These are phyloP conservation scores for Aspergillus biplanus DNA, from an alignment of 495 filamentous ascomycete genomes.

Conservation along the genomic window DNA sequence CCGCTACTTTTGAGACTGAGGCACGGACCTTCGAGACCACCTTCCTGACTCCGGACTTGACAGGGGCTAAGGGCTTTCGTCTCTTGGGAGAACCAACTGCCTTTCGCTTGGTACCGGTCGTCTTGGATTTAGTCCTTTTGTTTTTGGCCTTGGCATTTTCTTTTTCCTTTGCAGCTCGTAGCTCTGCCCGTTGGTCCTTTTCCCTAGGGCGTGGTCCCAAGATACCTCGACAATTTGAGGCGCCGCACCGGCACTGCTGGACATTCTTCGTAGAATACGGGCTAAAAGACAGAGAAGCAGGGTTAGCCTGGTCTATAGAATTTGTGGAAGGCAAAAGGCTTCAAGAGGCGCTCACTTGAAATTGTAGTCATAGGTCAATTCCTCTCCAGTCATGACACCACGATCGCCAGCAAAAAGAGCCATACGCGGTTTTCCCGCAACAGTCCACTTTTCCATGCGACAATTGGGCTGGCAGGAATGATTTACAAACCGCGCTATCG, in stretches of 20 bases:
- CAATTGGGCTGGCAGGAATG: constrained; percentile 98
- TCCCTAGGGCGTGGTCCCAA: constrained; percentile 73
- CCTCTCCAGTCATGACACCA: constrained; percentile 90
- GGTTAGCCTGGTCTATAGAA: constrained; percentile 18
- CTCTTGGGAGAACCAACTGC: constrained; percentile 38
- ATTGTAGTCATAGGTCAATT: constrained; percentile 99
- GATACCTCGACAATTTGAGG: constrained; percentile 74
- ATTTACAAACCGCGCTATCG: constrained; percentile 96
- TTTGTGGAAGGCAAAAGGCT: neutral
- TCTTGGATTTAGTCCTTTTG: constrained; percentile 40
- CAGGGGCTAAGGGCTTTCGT: constrained; percentile 36
- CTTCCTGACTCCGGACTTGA: constrained; percentile 45
- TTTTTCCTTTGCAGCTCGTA: constrained; percentile 40
- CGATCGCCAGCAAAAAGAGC: constrained; percentile 91
- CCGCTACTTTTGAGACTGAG: constrained; percentile 21
- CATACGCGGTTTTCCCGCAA: constrained; percentile 94
- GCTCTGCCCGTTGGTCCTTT: constrained; percentile 44
- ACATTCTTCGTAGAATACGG: constrained; percentile 82
- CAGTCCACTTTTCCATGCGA: constrained; percentile 95
- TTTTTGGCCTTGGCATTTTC: constrained; percentile 45
- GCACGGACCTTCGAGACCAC: constrained; percentile 33
- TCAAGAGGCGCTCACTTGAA: constrained; percentile 65
- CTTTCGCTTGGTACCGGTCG: constrained; percentile 39
- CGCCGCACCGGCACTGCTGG: constrained; percentile 81
- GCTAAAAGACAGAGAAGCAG: constrained; percentile 22